phyloP scores from a whole-genome alignment of 106 monocot genomes.

The Xerophyta viscosa region DNA sequence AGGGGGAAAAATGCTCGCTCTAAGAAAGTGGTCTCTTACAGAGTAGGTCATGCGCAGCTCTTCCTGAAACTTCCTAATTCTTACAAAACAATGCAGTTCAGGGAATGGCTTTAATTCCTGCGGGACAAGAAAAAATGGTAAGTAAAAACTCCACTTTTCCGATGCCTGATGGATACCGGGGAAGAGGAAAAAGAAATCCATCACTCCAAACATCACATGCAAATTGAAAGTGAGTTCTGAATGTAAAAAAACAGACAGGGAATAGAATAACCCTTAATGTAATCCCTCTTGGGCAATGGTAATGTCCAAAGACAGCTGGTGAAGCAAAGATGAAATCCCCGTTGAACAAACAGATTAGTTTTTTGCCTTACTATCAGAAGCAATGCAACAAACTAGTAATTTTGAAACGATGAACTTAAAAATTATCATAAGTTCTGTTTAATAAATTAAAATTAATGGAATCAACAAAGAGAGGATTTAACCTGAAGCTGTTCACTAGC shows the following conservation, averaged over 20 bases:
- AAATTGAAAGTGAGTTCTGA: not conserved
- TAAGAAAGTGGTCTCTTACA: slow-evolving; percentile 75
- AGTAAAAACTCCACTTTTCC: not conserved
- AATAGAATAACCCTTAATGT: slow-evolving; percentile 49
- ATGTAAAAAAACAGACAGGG: too few relatives aligned
- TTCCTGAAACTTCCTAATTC: slow-evolving; percentile 56
- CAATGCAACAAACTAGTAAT: slow-evolving; percentile 72
- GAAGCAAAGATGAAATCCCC: slow-evolving; percentile 52
- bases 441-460: not conserved
- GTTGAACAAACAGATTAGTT: slow-evolving; percentile 22
- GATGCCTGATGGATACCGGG: not conserved
- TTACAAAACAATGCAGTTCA: slow-evolving; percentile 48
- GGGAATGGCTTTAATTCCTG: slow-evolving; percentile 96
- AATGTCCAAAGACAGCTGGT: slow-evolving; percentile 79
- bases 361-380: slow-evolving; percentile 14
- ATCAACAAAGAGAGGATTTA: not conserved
- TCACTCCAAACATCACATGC: too few relatives aligned
- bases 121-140: not conserved
- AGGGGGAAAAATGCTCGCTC: slow-evolving; percentile 23
- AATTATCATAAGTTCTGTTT: not conserved
- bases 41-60: slow-evolving; percentile 46
- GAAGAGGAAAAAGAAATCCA: too few relatives aligned
- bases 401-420: slow-evolving; percentile 82
- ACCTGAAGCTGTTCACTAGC: slow-evolving; percentile 91
- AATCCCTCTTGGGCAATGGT: slow-evolving; percentile 50